These are phyloP conservation scores for Cyanodermella asteris DNA, from an alignment of 2,329 filamentous ascomycete genomes.

Conservation along the genomic window DNA sequence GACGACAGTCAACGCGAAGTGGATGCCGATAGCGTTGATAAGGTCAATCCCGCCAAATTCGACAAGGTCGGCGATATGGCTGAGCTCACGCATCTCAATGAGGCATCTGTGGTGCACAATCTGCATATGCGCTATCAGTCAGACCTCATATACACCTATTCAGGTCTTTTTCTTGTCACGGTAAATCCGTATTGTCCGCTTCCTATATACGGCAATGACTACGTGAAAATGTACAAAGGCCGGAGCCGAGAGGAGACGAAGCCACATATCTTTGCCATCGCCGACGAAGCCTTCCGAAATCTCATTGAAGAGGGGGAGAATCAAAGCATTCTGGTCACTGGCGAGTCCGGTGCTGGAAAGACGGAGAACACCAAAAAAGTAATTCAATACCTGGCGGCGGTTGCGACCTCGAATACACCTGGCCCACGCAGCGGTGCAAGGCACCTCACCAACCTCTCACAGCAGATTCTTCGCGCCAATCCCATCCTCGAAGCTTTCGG, in stretches of 20 bases:
- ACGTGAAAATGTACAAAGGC: slow-evolving; percentile 95
- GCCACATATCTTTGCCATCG: slow-evolving; percentile 94
- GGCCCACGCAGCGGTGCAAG: slow-evolving; percentile 35
- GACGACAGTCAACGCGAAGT: slow-evolving; percentile 81
- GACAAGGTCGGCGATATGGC: slow-evolving; percentile 99
- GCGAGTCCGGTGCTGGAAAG: slow-evolving; percentile 93
- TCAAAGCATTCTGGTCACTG: slow-evolving; percentile 92
- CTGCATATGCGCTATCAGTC: slow-evolving; percentile 85
- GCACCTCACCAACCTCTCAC: slow-evolving; percentile 67
- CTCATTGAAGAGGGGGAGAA: slow-evolving; percentile 87
- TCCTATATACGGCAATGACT: slow-evolving; percentile 90
- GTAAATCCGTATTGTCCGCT: slow-evolving; percentile 91
- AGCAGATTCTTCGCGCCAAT: slow-evolving; percentile 89
- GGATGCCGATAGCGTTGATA: slow-evolving; percentile 73
- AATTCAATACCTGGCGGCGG: slow-evolving; percentile 91
- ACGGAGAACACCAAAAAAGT: slow-evolving; percentile 99
- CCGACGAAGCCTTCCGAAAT: slow-evolving; percentile 88
- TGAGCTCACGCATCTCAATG: slow-evolving; percentile 90
- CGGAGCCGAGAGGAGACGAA: slow-evolving; percentile 80
- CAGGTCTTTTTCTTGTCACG: slow-evolving; percentile 85
- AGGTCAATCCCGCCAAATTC: slow-evolving; percentile 98
- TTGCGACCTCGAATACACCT: slow-evolving; percentile 63
- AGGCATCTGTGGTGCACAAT: slow-evolving; percentile 94
- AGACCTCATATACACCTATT: slow-evolving; percentile 94
- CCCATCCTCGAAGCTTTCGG: slow-evolving; percentile 95